Conservation (phyloP, 495 filamentous ascomycete genomes). For the Hyphodiscus hymeniophilus region DNA sequence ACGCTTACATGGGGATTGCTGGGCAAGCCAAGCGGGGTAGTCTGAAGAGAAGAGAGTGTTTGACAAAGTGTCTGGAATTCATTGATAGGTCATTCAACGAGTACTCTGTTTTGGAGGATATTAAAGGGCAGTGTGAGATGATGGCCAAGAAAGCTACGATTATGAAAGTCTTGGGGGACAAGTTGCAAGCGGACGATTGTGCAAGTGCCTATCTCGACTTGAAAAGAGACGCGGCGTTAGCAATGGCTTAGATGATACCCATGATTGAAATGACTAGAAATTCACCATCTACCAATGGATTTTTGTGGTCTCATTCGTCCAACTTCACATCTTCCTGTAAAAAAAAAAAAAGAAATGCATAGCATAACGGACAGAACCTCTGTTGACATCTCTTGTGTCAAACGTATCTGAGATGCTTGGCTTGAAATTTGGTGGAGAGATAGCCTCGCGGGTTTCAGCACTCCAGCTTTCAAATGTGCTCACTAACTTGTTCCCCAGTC, state of each 20-base stretch:
- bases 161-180: slow-evolving; percentile 66
- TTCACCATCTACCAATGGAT: not conserved
- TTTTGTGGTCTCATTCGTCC: too few species aligned
- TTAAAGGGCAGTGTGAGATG: slow-evolving; percentile 68
- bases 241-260: slow-evolving; percentile 17
- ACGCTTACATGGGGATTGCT: slow-evolving; percentile 78
- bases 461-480: too few species aligned
- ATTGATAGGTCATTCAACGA: slow-evolving; percentile 57
- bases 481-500: too few species aligned
- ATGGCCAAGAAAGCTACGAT: slow-evolving; percentile 81
- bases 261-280: slow-evolving; percentile 1
- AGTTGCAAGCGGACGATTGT: slow-evolving; percentile 63
- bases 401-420: too few species aligned
- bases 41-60: slow-evolving; percentile 42
- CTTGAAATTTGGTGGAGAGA: too few species aligned
- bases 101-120: slow-evolving; percentile 66
- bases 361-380: too few species aligned
- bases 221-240: slow-evolving; percentile 31
- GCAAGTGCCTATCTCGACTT: slow-evolving; percentile 62
- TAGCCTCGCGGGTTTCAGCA: too few species aligned
- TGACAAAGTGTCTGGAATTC: slow-evolving; percentile 56
- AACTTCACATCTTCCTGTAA: too few species aligned
- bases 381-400: too few species aligned
- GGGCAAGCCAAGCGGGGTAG: slow-evolving; percentile 33
- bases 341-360: too few species aligned